Base-by-base conservation (phyloP, 148 eudicot genomes). In the Limonium bicolor region DNA sequence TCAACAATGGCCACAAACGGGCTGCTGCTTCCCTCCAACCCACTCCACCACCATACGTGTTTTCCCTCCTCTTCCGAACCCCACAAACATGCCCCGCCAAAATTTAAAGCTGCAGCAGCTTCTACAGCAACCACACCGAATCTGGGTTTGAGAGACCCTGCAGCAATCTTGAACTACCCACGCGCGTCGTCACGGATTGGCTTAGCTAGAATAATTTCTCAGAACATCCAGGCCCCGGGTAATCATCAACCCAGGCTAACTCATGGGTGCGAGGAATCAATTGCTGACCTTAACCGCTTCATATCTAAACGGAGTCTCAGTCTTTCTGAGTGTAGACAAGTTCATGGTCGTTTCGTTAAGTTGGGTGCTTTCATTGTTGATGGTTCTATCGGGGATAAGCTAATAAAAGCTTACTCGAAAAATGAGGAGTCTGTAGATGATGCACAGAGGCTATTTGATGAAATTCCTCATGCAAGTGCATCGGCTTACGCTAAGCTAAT, bases 391-490 rank as follows among this genome's bases (percentile, higher is more conserved):
- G 72, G 60, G 27, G 69, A 68, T 58, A 62, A 53, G 69, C 57
- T 76, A n/a, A 56, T 45, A 24, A 45, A 61, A 5, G 24, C 45
- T 7, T 71, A 68, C 50, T 48, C 50, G 28, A 50, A 21, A 22
- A 48, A 42, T 17, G 24, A 20, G 24, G 69, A 54, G 23, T 56
- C 54, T 20, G 58, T 68, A 41, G 51, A 60, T 47, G 78, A 74
- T 71, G 86, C 86, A 37, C 60, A 61, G 10, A 65, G 55, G 59
- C 2, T 74, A 68, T 78, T 78, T 27, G 86, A 71, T 55, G 73
- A 74, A 64, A 62, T 78, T 35, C 60, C 78, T 12, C 50, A 68
- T 24, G 59, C 69, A 65, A 44, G 27, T 14, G 25, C 68, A 22
- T 14, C 37, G 6, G 36, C 62, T 30, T 67, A 68, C 65, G 78